Base-by-base conservation (phyloP, 2,329 filamentous ascomycete genomes). In the Aspergillus ochraceus region DNA sequence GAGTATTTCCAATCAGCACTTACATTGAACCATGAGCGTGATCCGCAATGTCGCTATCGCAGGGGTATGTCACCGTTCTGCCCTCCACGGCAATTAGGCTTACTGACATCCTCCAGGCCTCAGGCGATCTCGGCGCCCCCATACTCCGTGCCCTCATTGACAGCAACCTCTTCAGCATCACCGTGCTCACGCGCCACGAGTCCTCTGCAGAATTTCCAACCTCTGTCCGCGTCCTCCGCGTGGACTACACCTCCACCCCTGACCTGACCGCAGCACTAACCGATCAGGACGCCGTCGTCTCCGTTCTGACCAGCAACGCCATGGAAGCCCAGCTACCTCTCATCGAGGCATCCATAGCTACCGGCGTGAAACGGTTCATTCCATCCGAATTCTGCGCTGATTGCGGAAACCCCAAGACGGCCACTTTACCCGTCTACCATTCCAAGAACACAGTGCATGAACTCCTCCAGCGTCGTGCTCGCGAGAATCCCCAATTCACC, bases 331-430 rank as follows among this genome's bases (percentile, higher is more conserved):
- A 55, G 11, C 6, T n/a, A 6, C 12, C 20, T 4, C 46, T 55
- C 5, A 55, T 55, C 14, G 26, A 50, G 19, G 54, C 54, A 24
- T 19, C 45, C 1, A 14, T 55, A 12, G 9, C 29, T 0, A 20
- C 54, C 12, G 46, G 46, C 4, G 22, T 55, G 11, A 50, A 50
- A 8, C 29, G 54, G 11, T 55, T 55, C 46, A 36, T 55, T 9
- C 54, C 54, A 3, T 55, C 54, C 30, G 54, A 55, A 14, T 55
- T 55, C 54, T 39, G 46, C 30, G 14, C 46, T 3, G 17, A 55
- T 24, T 4, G 22, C 2, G 46, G 46, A 9, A 55, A 55, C 8
- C 54, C 46, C 46, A 49, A 49, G 2, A 17, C 46, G 14, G 29
- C 54, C 30, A 50, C 29, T 9, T 20, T 55, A 6, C 54, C 46